Evolutionary conservation across 2,329 filamentous ascomycete genomes (phyloP).

Genomic region (Alternaria infectoria): DNA sequence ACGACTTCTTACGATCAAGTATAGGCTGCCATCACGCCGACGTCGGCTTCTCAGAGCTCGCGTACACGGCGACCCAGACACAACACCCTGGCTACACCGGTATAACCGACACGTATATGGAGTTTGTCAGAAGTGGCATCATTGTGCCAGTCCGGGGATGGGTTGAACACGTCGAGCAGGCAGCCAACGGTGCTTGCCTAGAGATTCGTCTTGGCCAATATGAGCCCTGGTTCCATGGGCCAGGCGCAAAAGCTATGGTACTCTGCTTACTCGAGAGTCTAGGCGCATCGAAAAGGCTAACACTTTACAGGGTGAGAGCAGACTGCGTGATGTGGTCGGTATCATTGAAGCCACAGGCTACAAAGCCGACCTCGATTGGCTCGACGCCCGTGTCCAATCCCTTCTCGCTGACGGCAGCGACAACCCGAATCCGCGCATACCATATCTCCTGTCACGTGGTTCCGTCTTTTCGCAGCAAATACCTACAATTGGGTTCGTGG

Average conservation of each 20-base stretch:
- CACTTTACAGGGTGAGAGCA: constrained; percentile 1
- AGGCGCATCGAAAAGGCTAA: constrained; percentile 8
- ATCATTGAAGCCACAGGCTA: constrained; percentile 81
- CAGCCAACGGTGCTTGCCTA: background rate
- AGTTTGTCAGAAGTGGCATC: constrained; percentile 71
- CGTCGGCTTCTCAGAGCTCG: constrained; percentile 46
- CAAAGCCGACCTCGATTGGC: constrained; percentile 67
- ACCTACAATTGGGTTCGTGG: constrained; percentile 75
- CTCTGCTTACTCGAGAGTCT: background rate
- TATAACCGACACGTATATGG: constrained; percentile 73
- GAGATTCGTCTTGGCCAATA: constrained; percentile 18
- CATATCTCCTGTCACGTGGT: constrained; percentile 70
- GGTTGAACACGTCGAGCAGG: constrained; percentile 32
- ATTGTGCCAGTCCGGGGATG: constrained; percentile 51
- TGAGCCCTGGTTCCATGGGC: constrained; percentile 18
- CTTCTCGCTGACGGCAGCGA: constrained; percentile 63
- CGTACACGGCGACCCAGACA: constrained; percentile 50
- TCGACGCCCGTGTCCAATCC: constrained; percentile 63
- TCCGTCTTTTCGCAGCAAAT: constrained; percentile 67
- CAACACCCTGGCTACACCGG: constrained; percentile 68
- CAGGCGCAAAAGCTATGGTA: constrained; percentile 7
- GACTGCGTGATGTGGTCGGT: constrained; percentile 50
- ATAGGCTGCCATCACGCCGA: constrained; percentile 56
- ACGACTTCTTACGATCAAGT: constrained; percentile 55
- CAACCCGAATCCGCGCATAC: constrained; percentile 56